Percentiles rank a stretch among this genome's conserved stretches.
Conservation (phyloP, 1,284 basidiomycete genomes). For the Ceratobasidium sp. region DNA sequence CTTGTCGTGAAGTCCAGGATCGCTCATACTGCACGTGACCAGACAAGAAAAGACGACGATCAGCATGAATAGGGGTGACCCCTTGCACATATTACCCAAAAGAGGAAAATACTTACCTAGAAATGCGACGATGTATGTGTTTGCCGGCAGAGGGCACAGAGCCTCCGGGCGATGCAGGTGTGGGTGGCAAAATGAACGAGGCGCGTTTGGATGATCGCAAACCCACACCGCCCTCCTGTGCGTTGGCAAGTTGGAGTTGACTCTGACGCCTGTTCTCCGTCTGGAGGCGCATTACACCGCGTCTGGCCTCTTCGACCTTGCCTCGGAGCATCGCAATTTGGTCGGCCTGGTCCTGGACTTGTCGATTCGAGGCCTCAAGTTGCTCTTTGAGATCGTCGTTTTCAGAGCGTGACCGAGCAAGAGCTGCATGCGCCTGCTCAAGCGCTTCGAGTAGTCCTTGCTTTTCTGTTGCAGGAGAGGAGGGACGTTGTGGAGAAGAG, state of each 20-base stretch:
- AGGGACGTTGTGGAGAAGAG: neutral
- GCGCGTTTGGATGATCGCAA: slow-evolving; percentile 67
- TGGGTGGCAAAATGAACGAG: slow-evolving; percentile 58
- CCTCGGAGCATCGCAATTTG: slow-evolving; percentile 74
- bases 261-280: slow-evolving; percentile 77
- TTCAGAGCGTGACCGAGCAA: slow-evolving; percentile 9
- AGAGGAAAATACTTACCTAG: slow-evolving; percentile 44
- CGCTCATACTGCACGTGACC: slow-evolving; percentile 41
- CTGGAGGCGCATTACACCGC: slow-evolving; percentile 90
- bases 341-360: slow-evolving; percentile 24
- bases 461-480: slow-evolving; percentile 2
- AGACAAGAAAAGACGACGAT: neutral
- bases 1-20: slow-evolving; percentile 28
- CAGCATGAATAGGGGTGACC: slow-evolving; percentile 37
- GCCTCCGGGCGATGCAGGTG: slow-evolving; percentile 62
- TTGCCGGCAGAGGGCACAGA: slow-evolving; percentile 54
- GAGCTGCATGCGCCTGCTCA: slow-evolving; percentile 7
- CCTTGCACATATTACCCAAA: neutral
- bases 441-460: slow-evolving; percentile 13
- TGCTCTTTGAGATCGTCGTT: slow-evolving; percentile 29
- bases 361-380: slow-evolving; percentile 9
- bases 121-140: slow-evolving; percentile 66
- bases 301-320: slow-evolving; percentile 91
- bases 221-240: slow-evolving; percentile 46
- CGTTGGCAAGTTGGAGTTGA: slow-evolving; percentile 52